Base-by-base conservation (phyloP, 2,329 filamentous ascomycete genomes). In the Sporothrix dimorphospora region DNA sequence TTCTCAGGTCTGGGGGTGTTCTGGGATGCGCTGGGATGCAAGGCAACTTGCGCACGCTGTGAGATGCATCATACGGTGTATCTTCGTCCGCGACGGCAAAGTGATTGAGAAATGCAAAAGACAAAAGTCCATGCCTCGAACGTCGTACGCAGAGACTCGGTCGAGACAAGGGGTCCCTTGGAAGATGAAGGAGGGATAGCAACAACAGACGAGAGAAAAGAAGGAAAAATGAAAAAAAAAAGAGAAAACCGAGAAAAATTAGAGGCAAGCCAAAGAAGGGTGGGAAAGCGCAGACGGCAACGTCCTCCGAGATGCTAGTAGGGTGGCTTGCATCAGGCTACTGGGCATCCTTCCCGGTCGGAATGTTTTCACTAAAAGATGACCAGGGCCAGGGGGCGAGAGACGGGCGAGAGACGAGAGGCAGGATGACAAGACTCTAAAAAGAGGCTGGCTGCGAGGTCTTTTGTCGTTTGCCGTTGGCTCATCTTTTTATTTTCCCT, bases 301-400 rank as follows among this genome's bases (percentile, higher is more conserved):
- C 30, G 16, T 40, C 55, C 30, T 59, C 55, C 34, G 55, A 61
- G 55, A 61, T 61, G 34, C 55, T 61, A 40, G 19, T n/a, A 24
- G 21, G 38, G 59, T 65, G 59, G 59, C 59, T 45, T 65, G 59
- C 59, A 65, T 65, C 21, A 63, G 38, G 38, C 57, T 63, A 63
- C 38, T 42, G 57, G 34, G n/a, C 59, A 45, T 45, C 38, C 59
- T 65, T 65, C 59, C 59, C 38, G 59, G 38, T 45, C 59, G 38
- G 59, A 45, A 21, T 14, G 27, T 65, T 65, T 38, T 27, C 59
- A 27, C 38, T 40, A 45, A 59, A 42, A 27, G 38, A 57, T 65
- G 38, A 45, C 59, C 59, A 14, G 59, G 59, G 21, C 21, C 21
- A 65, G 59, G 59, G 38, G 59, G 59, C 9, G 12, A 65, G 59